Evolutionary conservation across 768 basidiomycete genomes (phyloP).

Genomic region (Pholiota conissans): DNA sequence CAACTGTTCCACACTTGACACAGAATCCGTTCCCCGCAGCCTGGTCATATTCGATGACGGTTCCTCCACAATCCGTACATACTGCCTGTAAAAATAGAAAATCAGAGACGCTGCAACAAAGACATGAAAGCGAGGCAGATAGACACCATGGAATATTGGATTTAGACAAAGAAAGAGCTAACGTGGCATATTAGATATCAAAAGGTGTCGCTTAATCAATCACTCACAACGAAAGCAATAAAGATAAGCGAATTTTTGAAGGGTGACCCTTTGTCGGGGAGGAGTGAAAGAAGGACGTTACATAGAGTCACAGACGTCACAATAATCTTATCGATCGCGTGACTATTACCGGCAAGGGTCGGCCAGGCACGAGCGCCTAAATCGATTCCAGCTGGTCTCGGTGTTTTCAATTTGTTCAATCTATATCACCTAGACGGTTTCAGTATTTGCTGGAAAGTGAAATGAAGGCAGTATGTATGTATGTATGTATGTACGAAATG

Average conservation of each 20-base stretch:
- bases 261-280: neutral
- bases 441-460: too few relatives aligned
- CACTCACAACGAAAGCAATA: neutral
- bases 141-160: neutral
- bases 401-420: too few relatives aligned
- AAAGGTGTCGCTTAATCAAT: neutral
- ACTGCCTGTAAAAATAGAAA: constrained; percentile 41
- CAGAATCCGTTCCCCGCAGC: constrained; percentile 87
- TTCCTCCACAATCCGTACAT: constrained; percentile 79
- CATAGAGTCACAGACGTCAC: neutral
- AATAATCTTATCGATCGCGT: constrained; percentile 2
- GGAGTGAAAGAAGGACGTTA: neutral
- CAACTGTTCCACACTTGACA: constrained; percentile 81
- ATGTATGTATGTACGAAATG: too few relatives aligned
- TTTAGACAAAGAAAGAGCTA: neutral
- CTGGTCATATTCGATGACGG: constrained; percentile 82
- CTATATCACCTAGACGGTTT: too few relatives aligned
- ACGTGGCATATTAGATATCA: neutral
- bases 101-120: neutral
- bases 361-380: too few relatives aligned
- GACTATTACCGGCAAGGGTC: too few relatives aligned
- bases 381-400: too few relatives aligned
- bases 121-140: neutral
- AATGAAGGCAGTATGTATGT: too few relatives aligned
- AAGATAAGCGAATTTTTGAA: neutral